Conservation (phyloP, 2,329 filamentous ascomycete genomes). For the Mariannaea elegans region DNA sequence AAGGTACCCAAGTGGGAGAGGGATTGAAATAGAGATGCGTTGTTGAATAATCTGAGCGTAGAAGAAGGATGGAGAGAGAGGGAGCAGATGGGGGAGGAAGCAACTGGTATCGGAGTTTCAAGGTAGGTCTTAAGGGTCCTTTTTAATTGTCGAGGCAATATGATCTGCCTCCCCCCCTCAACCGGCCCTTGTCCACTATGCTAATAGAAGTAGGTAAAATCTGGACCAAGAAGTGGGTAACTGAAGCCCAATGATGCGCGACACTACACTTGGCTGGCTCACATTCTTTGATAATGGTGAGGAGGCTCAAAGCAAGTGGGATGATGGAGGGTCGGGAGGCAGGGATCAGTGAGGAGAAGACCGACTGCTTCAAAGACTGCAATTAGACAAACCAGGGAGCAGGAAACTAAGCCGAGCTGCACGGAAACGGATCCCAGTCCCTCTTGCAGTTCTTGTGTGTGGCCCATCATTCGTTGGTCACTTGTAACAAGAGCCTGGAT, state of each 20-base stretch:
- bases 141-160: conserved; percentile 12
- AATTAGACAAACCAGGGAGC: conserved; percentile 11
- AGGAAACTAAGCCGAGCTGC: neutral
- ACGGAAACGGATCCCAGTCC: conserved; percentile 9
- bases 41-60: too few species aligned
- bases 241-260: conserved; percentile 10
- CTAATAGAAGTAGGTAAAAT: conserved; percentile 6
- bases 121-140: neutral
- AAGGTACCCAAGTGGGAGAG: neutral
- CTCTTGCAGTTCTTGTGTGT: conserved; percentile 1
- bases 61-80: neutral
- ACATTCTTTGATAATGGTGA: neutral
- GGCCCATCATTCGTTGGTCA: neutral
- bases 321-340: conserved; percentile 5
- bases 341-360: neutral
- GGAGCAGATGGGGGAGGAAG: neutral
- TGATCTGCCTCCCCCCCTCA: conserved; percentile 5
- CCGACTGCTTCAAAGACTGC: conserved; percentile 12
- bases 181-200: conserved; percentile 10
- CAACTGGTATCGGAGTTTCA: conserved; percentile 1
- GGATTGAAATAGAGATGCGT: neutral
- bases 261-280: conserved; percentile 2
- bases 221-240: conserved; percentile 12
- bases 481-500: conserved; percentile 10
- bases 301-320: conserved; percentile 4